These are phyloP conservation scores for Chaetomium olivaceum DNA, from an alignment of 2,329 filamentous ascomycete species.

Conservation along the genomic window DNA sequence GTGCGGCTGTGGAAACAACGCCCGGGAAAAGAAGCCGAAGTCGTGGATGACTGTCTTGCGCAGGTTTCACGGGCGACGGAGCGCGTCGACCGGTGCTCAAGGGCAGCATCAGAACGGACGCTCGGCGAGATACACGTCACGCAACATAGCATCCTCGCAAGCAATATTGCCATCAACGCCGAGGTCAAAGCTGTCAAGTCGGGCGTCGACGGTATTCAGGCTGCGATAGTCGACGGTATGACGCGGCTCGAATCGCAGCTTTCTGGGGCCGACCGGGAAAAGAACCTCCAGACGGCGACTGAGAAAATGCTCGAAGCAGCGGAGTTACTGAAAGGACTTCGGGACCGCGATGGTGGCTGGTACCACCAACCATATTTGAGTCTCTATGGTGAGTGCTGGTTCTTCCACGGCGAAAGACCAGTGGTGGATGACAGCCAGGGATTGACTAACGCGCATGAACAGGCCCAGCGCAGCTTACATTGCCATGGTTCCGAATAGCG, in stretches of 20 bases:
- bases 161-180: neutral
- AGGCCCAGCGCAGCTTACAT: neutral
- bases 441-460: neutral
- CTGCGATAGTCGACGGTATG: neutral
- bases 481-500: neutral
- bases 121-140: neutral
- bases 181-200: neutral
- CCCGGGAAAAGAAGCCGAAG: constrained; percentile 2
- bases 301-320: neutral
- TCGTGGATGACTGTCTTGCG: neutral
- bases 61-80: neutral
- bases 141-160: neutral
- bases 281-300: neutral
- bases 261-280: neutral
- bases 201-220: neutral
- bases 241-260: constrained; percentile 2
- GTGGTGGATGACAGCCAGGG: neutral
- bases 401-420: neutral
- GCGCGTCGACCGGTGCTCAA: neutral
- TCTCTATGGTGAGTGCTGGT: neutral
- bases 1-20: constrained; percentile 5
- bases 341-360: neutral
- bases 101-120: neutral
- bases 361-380: neutral
- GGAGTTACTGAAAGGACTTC: neutral